These are phyloP conservation scores for Fusarium sp. DNA, from an alignment of 2,329 filamentous ascomycete genomes.

Conservation along the genomic window DNA sequence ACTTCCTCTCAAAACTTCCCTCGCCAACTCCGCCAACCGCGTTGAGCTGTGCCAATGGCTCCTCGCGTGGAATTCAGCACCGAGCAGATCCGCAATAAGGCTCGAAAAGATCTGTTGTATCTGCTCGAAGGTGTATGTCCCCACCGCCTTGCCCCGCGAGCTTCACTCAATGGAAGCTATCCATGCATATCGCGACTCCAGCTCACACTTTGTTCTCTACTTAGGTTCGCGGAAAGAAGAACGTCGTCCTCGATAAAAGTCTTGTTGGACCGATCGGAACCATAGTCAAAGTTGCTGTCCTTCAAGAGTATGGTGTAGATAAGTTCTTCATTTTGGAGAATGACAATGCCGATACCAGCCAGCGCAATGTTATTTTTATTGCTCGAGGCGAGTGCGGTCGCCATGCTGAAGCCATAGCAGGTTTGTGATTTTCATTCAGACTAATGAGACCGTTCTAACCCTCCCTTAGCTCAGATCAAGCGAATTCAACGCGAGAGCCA, in stretches of 20 bases:
- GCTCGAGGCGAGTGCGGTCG: conserved; percentile 90
- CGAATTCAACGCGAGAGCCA: conserved; percentile 89
- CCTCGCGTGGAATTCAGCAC: conserved; percentile 80
- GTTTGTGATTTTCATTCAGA: conserved; percentile 66
- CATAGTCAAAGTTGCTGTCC: conserved; percentile 93
- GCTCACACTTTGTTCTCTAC: conserved; percentile 30
- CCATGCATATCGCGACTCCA: conserved; percentile 10
- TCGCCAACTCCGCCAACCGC: conserved; percentile 30
- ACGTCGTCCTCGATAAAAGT: conserved; percentile 91
- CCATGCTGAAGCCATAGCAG: conserved; percentile 88
- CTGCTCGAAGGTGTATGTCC: conserved; percentile 93
- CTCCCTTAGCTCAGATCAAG: conserved; percentile 86
- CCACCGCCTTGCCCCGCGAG: conserved; percentile 34
- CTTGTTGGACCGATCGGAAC: conserved; percentile 91
- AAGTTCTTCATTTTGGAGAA: conserved; percentile 98
- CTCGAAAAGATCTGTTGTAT: conserved; percentile 89
- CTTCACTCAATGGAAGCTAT: conserved; percentile 12
- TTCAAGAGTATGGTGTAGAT: conserved; percentile 98
- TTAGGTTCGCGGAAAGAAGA: conserved; percentile 98
- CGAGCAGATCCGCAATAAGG: conserved; percentile 83
- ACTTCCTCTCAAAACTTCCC: conserved; percentile 27
- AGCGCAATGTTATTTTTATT: conserved; percentile 95
- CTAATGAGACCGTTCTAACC: conserved; percentile 23
- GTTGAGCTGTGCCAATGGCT: conserved; percentile 73
- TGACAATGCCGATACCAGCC: conserved; percentile 92